phyloP scores from a whole-genome alignment of 257 asterid genomes.

The Lantana camara region DNA sequence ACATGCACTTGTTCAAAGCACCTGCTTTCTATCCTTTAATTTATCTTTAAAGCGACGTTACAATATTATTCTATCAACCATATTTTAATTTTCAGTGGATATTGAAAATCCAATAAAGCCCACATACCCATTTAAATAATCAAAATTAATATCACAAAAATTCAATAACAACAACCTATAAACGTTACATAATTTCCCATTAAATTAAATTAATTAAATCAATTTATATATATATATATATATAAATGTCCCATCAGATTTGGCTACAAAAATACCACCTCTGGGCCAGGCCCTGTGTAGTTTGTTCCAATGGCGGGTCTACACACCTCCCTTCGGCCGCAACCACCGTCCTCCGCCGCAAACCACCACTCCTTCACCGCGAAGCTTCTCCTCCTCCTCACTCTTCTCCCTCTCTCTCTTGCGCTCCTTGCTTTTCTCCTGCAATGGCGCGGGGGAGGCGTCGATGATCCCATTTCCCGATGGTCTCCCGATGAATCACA shows the following conservation, averaged over 20 bases:
- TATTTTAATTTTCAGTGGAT: too few relatives aligned
- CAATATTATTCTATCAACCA: too few relatives aligned
- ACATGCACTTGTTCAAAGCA: too few relatives aligned
- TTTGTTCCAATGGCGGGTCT: slow-evolving; percentile 69
- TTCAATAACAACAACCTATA: not conserved
- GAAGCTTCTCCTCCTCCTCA: slow-evolving; percentile 57
- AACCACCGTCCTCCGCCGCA: slow-evolving; percentile 49
- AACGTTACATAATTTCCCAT: not conserved
- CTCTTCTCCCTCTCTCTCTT: slow-evolving; percentile 64
- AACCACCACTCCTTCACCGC: slow-evolving; percentile 42
- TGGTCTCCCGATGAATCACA: slow-evolving; percentile 56
- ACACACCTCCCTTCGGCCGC: slow-evolving; percentile 50
- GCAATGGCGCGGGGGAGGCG: slow-evolving; percentile 86
- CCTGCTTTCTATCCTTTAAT: too few relatives aligned
- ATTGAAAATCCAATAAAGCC: too few relatives aligned
- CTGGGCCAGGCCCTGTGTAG: slow-evolving; percentile 42
- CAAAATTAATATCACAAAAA: not conserved
- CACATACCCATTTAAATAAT: not conserved
- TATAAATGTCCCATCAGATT: slow-evolving; percentile 1
- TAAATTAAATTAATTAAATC: too few relatives aligned
- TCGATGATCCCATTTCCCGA: slow-evolving; percentile 54
- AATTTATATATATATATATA: not conserved
- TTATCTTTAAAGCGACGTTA: too few relatives aligned
- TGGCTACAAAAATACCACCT: slow-evolving; percentile 19
- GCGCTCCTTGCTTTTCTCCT: slow-evolving; percentile 75